Percentiles rank a stretch among this genome's conserved stretches.
phyloP scores from a whole-genome alignment of 768 basidiomycete genomes.

The Mycena alexandri region DNA sequence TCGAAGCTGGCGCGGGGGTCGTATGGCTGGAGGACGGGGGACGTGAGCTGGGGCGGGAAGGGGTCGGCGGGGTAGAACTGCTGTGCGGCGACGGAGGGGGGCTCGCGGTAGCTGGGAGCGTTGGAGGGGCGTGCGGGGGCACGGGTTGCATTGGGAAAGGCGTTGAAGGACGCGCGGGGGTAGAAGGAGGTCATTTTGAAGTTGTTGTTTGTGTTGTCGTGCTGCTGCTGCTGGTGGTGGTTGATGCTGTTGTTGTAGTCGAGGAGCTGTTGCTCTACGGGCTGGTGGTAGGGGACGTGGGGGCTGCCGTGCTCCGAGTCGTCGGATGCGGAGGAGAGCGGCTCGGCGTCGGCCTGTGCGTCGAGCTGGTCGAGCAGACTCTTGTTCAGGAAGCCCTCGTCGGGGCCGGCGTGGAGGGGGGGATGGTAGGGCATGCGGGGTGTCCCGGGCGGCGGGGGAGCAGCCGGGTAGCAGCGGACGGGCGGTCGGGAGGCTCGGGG shows the following conservation, averaged over 20 bases:
- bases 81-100: constrained; percentile 36
- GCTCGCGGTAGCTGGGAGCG: constrained; percentile 31
- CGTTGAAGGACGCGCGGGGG: constrained; percentile 51
- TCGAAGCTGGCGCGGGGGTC: constrained; percentile 50
- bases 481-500: constrained; percentile 38
- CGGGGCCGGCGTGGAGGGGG: constrained; percentile 54
- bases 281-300: constrained; percentile 67
- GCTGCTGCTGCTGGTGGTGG: too few species aligned
- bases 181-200: constrained; percentile 46
- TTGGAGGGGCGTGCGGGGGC: constrained; percentile 29
- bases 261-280: constrained; percentile 39
- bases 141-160: constrained; percentile 37
- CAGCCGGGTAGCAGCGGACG: neutral
- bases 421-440: constrained; percentile 69
- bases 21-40: constrained; percentile 42
- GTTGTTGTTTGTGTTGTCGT: too few species aligned
- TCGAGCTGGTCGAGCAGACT: constrained; percentile 87
- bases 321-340: constrained; percentile 62
- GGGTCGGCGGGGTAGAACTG: constrained; percentile 32
- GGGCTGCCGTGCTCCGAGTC: constrained; percentile 70
- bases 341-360: constrained; percentile 87
- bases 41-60: constrained; percentile 32
- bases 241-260: constrained; percentile 37
- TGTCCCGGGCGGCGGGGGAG: constrained; percentile 9
- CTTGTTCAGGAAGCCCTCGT: constrained; percentile 90